phyloP scores from a whole-genome alignment of 345 rosid genomes.

The Brassica napus region Da-Ae NC_063436.1:22429001-22429500 shows the following conservation, averaged over 20 bases:
- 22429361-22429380: background rate
- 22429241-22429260: background rate
- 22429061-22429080: no score
- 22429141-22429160: background rate
- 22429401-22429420: background rate
- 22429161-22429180: background rate
- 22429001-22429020: no score
- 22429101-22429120: no score
- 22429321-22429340: background rate
- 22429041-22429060: no score
- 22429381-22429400: background rate
- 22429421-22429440: background rate
- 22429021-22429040: no score
- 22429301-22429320: background rate
- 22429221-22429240: background rate
- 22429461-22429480: background rate
- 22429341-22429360: background rate
- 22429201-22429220: background rate
- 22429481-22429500: background rate
- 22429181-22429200: background rate
- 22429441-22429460: background rate
- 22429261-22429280: background rate
- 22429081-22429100: no score
- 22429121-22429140: no score
- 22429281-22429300: background rate